Evolutionary conservation across 2,329 filamentous ascomycete genomes (phyloP).

Genomic region (Calonectria fujianensis): DNA sequence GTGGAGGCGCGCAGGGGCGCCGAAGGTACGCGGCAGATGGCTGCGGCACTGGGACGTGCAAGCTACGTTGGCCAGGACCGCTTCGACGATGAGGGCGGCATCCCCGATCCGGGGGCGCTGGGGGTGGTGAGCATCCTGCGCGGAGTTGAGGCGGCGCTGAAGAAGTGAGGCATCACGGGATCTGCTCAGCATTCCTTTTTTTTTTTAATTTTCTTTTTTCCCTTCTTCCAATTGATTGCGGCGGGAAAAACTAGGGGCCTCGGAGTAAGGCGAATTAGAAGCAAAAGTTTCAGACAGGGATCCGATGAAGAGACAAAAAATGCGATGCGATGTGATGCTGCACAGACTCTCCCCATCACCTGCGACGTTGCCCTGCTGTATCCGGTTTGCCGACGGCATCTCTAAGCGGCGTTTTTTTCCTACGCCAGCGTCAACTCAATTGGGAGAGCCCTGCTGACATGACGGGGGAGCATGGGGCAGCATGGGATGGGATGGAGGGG

Average conservation of each 20-base stretch:
- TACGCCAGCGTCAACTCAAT: neutral
- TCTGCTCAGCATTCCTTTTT: neutral
- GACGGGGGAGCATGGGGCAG: neutral
- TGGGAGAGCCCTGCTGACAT: conserved; percentile 3
- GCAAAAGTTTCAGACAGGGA: conserved; percentile 14
- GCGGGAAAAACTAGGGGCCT: neutral
- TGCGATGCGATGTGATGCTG: conserved; percentile 14
- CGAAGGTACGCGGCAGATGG: conserved; percentile 83
- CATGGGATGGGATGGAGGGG: neutral
- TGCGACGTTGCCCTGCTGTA: conserved; percentile 16
- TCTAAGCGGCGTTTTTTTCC: conserved; percentile 36
- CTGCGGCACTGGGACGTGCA: conserved; percentile 81
- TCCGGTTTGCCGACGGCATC: conserved; percentile 41
- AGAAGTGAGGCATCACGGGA: conserved; percentile 10
- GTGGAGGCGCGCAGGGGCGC: conserved; percentile 63
- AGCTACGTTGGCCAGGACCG: conserved; percentile 86
- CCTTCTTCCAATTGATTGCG: conserved; percentile 9
- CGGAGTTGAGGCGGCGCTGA: conserved; percentile 40
- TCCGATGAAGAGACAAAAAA: conserved; percentile 1
- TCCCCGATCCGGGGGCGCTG: conserved; percentile 80
- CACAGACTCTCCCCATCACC: conserved; percentile 26
- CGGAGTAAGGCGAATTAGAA: conserved; percentile 27
- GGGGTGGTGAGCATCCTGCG: conserved; percentile 52
- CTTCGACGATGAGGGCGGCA: conserved; percentile 67
- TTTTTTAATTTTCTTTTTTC: neutral